Evolutionary conservation across 352 stramenopile genomes (phyloP).

Genomic region (Discostella stelligera): DNA sequence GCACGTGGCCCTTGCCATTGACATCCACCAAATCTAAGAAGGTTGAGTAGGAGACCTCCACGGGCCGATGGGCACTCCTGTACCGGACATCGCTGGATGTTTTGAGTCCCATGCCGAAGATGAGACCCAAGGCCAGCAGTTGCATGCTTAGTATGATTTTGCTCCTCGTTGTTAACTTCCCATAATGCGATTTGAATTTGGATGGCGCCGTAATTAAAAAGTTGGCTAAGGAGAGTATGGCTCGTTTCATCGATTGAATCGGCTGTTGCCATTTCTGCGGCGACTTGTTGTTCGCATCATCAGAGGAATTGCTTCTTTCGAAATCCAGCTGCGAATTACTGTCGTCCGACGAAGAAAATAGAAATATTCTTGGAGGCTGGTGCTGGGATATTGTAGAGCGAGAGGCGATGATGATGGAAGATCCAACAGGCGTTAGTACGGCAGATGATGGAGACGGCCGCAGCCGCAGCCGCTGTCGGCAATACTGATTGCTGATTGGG

Average conservation of each 20-base stretch:
- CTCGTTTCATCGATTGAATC: constrained; percentile 25
- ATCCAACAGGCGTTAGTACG: too few relatives aligned
- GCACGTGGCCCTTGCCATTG: constrained; percentile 46
- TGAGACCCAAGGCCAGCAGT: constrained; percentile 34
- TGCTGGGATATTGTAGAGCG: too few relatives aligned
- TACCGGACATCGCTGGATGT: not conserved
- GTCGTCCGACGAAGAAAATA: not conserved
- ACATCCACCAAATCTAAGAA: constrained; percentile 77
- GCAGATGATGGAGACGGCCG: not conserved
- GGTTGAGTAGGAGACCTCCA: constrained; percentile 67
- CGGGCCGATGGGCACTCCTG: constrained; percentile 15
- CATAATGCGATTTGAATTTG: constrained; percentile 36
- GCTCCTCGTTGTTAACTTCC: constrained; percentile 44
- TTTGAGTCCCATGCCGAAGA: constrained; percentile 48
- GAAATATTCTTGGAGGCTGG: not conserved
- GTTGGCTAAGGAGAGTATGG: constrained; percentile 16
- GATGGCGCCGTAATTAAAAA: constrained; percentile 20
- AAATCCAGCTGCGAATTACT: not conserved
- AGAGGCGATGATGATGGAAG: too few relatives aligned
- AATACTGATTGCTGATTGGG: not conserved
- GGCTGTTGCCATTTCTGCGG: constrained; percentile 11
- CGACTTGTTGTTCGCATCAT: constrained; percentile 8
- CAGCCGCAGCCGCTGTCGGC: not conserved
- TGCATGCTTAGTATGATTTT: constrained; percentile 59
- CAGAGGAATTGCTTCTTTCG: not conserved